Evolutionary conservation across 1,139 yeast genomes (phyloP).

Genomic region (Diutina neorugosa): DNA sequence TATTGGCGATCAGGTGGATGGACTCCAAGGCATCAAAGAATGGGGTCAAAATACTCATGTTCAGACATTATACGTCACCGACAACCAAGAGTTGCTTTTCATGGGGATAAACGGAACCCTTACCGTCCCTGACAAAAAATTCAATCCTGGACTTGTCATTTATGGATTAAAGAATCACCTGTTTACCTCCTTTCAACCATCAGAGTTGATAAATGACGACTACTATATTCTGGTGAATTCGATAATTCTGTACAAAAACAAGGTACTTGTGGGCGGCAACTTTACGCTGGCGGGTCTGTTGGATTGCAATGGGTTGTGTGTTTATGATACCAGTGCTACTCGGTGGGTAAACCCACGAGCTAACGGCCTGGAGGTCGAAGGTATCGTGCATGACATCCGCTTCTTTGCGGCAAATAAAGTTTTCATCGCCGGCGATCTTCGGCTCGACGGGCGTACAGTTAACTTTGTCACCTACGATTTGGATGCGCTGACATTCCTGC

Average conservation of each 20-base stretch:
- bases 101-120: conserved; percentile 43
- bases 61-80: conserved; percentile 31
- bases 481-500: conserved; percentile 16
- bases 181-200: conserved; percentile 36
- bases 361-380: conserved; percentile 23
- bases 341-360: conserved; percentile 44
- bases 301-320: conserved; percentile 53
- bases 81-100: conserved; percentile 23
- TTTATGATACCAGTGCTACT: conserved; percentile 45
- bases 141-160: conserved; percentile 35
- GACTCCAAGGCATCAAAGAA: conserved; percentile 17
- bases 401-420: conserved; percentile 39
- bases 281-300: conserved; percentile 50
- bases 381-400: conserved; percentile 42
- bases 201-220: conserved; percentile 19
- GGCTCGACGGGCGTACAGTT: conserved; percentile 20
- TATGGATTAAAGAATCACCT: conserved; percentile 34
- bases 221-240: conserved; percentile 32
- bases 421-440: conserved; percentile 52
- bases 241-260: conserved; percentile 39
- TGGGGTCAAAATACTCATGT: conserved; percentile 28
- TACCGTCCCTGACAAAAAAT: conserved; percentile 1
- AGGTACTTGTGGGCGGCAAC: conserved; percentile 66
- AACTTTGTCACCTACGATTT: conserved; percentile 45
- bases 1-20: conserved; percentile 10